Evolutionary conservation across 2,329 filamentous ascomycete genomes (phyloP), one percentile per base, ranked within the genome.

Genomic region (Neofusicoccum kwambonambiense): DNA sequence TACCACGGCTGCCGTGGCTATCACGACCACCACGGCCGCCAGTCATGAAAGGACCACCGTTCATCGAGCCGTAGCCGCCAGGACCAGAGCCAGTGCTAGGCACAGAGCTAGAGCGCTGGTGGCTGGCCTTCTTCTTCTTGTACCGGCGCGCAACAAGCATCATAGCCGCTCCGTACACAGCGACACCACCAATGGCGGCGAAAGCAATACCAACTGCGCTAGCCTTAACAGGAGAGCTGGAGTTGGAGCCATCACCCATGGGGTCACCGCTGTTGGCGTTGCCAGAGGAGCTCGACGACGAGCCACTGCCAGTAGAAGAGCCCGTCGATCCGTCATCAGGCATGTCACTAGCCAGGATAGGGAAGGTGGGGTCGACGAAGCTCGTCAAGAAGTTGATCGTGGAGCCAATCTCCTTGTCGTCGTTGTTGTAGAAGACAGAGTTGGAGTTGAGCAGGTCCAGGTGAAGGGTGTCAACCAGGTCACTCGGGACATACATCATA

Each of bases 101-200:
- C 58, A 94, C 80, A 51, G 92, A 96, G 83, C 88, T 92, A 61
- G 89, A 84, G 66, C 92, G 90, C 73, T 88, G 86, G 80, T 96
- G 91, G 58, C 87, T 82, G 75, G 90, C 86, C 79, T 88, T 90
- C 84, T 90, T 92, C 81, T 90, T 89, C 84, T 93, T 92, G 85
- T 97, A 97, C 66, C 93, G 87, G 67, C 93, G 89, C 57, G 93
- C 93, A 69, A 97, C 87, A 73, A 95, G 89, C 81, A 97, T 94
- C 93, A 97, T 97, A 76, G 92, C 93, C 12, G 90, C 91, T 73
- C 93, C 93, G 70, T 97, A 97, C n/a, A 92, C 89, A 58, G 89
- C 90, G 47, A 91, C 92, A 73, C 93, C 89, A 49, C 86, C 86
- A 37, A 93, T 87, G 31, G 91, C 90, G 71, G 91, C 92, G 22